Base-by-base conservation (phyloP, 495 filamentous ascomycete genomes). In the Thermochaetoides thermophila region DNA sequence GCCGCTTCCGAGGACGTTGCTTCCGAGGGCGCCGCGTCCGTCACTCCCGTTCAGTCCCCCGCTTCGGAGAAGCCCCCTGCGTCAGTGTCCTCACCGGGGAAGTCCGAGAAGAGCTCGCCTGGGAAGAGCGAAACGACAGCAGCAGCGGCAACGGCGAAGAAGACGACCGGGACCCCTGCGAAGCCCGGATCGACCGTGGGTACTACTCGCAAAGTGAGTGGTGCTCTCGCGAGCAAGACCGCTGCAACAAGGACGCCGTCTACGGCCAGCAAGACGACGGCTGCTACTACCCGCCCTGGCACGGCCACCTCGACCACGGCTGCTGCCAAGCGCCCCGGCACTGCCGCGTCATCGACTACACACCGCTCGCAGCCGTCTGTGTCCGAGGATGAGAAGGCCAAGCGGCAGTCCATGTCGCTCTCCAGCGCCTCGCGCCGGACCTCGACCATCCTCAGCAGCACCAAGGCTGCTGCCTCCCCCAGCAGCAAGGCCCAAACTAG, bases 311-410 rank as follows among this genome's bases (percentile, higher is more conserved):
- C 21, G 21, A 24, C 21, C 6, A 34, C 53, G 3, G 39, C 50
- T 7, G 39, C 50, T 5, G 34, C 52, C 10, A 62, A 51, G 45
- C 58, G 56, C 28, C 53, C 59, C n/a, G 31, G 49, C 10, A 48
- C 46, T 9, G 46, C 55, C 12, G 31, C 55, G n/a, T 43, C 56
- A 7, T 42, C 47, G 11, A 27, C 37, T 16, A 45, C 45, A 16
- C 63, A 66, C 34, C 54, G 55, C 24, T 50, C 59, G 0, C 58
- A 57, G 11, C 54, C 62, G 3, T 66, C 62, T 16, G 43, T 59
- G 11, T 59, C 62, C 16, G 63, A 67, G 29, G 62, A 66, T 29
- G 63, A 67, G 35, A 62, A 57, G 47, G n/a, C n/a, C n/a, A 65
- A 57, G 48, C 45, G 44, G 17, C 17, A 42, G 1, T 17, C 40